Conservation (phyloP, 192 early-diverging fungal species). For the Backusella sp. region DNA sequence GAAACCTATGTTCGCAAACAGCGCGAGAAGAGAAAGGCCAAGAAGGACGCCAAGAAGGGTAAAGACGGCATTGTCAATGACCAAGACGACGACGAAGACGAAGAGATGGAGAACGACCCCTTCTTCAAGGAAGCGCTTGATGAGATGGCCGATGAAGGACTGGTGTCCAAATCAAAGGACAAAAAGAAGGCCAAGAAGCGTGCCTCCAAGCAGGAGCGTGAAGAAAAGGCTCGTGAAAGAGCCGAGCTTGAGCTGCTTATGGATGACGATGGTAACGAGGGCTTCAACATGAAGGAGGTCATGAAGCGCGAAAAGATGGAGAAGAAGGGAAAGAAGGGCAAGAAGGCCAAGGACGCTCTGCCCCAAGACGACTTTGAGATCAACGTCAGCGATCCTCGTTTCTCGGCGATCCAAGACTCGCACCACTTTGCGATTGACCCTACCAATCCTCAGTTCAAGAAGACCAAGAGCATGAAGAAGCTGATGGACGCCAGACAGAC, state of each 20-base stretch:
- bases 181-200: conserved; percentile 48
- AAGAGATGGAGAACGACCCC: conserved; percentile 35
- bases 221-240: conserved; percentile 56
- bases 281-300: conserved; percentile 89
- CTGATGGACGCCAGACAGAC: conserved; percentile 58
- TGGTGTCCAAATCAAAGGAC: conserved; percentile 18
- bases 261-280: conserved; percentile 66
- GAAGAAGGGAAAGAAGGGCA: conserved; percentile 53
- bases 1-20: conserved; percentile 79
- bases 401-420: conserved; percentile 72
- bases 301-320: conserved; percentile 78
- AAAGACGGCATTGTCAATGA: conserved; percentile 23
- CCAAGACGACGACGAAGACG: conserved; percentile 14
- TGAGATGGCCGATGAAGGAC: conserved; percentile 38
- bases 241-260: conserved; percentile 87
- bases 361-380: conserved; percentile 85
- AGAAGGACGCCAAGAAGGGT: conserved; percentile 50
- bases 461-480: conserved; percentile 77
- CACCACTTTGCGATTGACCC: conserved; percentile 95
- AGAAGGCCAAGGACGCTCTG: conserved; percentile 50
- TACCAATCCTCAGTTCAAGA: conserved; percentile 91
- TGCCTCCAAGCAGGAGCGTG: conserved; percentile 55
- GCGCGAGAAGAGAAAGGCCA: conserved; percentile 72
- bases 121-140: conserved; percentile 51
- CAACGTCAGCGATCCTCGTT: conserved; percentile 83